A percentile compares a stretch with the other conserved stretches of the same genome.
Conservation (phyloP, 148 eudicot species). For the Oxyria digyna region DNA sequence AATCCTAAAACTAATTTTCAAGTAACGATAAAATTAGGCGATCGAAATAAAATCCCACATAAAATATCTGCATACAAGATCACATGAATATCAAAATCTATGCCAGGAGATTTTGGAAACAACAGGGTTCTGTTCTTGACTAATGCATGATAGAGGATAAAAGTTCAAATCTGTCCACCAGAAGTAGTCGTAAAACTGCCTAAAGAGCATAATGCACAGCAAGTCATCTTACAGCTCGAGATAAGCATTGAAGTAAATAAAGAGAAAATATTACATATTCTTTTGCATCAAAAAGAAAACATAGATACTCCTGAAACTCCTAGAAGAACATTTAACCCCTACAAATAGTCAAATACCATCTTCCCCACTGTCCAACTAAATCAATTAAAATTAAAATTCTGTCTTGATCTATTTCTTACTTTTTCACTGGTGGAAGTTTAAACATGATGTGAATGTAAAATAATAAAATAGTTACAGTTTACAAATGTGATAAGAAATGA, state of each 20-base stretch:
- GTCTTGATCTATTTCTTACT: not conserved
- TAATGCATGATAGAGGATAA: not conserved
- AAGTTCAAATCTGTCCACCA: not conserved
- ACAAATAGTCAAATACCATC: not conserved
- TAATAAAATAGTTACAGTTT: not conserved
- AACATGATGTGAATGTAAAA: not conserved
- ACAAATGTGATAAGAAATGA: not conserved
- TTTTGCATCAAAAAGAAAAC: not conserved
- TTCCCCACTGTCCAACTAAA: not conserved
- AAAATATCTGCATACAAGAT: not conserved
- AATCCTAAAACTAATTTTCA: not conserved
- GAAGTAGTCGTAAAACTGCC: not conserved
- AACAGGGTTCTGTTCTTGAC: not conserved
- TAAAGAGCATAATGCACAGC: not conserved
- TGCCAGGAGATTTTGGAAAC: not conserved
- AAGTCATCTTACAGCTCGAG: not conserved
- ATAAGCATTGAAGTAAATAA: not conserved
- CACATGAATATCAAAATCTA: not conserved
- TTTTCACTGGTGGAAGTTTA: not conserved
- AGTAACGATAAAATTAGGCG: not conserved
- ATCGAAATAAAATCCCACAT: not conserved
- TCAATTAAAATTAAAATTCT: not conserved
- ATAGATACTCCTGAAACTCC: not conserved
- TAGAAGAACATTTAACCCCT: not conserved
- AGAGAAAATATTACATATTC: not conserved